Conservation (phyloP, 345 rosid genomes). For the Eucalyptus coolabah region DNA sequence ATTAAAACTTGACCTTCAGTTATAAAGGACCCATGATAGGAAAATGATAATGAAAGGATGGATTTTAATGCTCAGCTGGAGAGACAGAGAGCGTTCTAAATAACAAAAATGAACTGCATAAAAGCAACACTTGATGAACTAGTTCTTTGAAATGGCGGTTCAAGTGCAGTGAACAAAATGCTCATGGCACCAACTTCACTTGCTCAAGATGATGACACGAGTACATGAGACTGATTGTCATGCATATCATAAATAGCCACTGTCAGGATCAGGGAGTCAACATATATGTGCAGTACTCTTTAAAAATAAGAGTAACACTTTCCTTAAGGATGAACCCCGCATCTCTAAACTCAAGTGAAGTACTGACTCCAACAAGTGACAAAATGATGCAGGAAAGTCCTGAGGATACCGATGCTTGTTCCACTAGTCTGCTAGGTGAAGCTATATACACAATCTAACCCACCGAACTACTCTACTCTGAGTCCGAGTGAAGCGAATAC, state of each 20-base stretch:
- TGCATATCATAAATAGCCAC: not conserved
- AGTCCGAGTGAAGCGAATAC: not conserved
- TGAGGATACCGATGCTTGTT: not conserved
- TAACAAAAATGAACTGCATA: too few relatives aligned
- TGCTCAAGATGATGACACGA: not conserved
- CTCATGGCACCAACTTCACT: not conserved
- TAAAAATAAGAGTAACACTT: too few relatives aligned
- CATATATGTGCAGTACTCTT: not conserved
- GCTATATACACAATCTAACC: not conserved
- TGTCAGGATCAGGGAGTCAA: not conserved
- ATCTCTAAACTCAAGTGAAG: not conserved
- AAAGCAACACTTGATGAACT: not conserved
- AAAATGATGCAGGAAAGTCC: not conserved
- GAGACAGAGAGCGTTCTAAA: too few relatives aligned
- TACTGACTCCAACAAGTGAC: not conserved
- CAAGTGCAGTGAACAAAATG: not conserved
- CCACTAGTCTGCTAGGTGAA: not conserved
- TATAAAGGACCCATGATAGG: too few relatives aligned
- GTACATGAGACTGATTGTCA: not conserved
- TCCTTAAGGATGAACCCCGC: not conserved
- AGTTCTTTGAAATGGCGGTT: not conserved
- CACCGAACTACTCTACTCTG: not conserved
- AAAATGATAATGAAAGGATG: too few relatives aligned
- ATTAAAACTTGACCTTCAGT: too few relatives aligned
- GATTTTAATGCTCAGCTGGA: too few relatives aligned